Conservation (phyloP, 306 rosid genomes). For the Ormosia emarginata region DNA sequence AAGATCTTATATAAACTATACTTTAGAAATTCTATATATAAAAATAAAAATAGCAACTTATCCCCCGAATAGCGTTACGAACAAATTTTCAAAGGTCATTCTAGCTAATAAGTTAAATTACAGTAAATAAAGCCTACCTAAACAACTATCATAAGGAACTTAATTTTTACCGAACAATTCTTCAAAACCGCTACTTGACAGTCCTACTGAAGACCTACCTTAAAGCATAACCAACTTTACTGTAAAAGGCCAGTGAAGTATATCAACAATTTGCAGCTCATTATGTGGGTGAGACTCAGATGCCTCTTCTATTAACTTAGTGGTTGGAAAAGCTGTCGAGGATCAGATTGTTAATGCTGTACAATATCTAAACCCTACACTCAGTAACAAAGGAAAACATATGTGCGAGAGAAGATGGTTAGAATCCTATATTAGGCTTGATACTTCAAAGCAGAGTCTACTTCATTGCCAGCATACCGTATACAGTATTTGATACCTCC, state of each 20-base stretch:
- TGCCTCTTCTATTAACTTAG: constrained; percentile 14
- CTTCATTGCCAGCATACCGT: constrained; percentile 50
- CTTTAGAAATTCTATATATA: background rate
- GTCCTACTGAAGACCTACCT: background rate
- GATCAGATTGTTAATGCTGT: constrained; percentile 41
- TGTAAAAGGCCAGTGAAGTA: background rate
- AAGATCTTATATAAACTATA: background rate
- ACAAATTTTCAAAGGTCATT: background rate
- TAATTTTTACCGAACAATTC: constrained; percentile 3
- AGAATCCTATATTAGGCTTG: constrained; percentile 39
- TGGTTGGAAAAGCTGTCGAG: constrained; percentile 20
- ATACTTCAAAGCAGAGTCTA: constrained; percentile 23
- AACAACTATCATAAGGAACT: background rate
- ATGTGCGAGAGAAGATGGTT: constrained; percentile 2
- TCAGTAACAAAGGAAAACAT: constrained; percentile 18
- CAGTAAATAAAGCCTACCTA: background rate
- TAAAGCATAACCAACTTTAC: constrained; percentile 1
- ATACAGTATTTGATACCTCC: constrained; percentile 58
- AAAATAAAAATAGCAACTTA: background rate
- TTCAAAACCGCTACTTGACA: background rate
- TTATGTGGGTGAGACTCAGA: constrained; percentile 7
- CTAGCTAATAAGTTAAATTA: background rate
- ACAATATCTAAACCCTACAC: constrained; percentile 51
- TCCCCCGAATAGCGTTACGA: constrained; percentile 3
- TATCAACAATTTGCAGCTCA: constrained; percentile 22